Evolutionary conservation across 2,329 filamentous ascomycete species (phyloP), one percentile per base, ranked within the genome.

Genomic region (Harringtonia aguacate): DNA sequence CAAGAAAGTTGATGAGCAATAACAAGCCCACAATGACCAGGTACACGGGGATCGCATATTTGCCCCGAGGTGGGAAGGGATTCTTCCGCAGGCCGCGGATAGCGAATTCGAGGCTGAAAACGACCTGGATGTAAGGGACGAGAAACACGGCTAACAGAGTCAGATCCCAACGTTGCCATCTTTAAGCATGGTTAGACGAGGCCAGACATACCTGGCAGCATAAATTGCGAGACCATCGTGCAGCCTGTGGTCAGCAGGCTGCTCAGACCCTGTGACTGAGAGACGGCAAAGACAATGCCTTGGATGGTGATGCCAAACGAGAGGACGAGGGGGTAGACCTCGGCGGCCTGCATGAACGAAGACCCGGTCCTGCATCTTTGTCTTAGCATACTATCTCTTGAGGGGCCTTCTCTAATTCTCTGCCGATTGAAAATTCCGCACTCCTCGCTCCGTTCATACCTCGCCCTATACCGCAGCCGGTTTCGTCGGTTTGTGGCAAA

Each of bases 91-190:
- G 57, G 12, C 75, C 72, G 51, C 81, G 68, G 15, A 76, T 53
- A 0, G 75, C 66, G 29, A 74, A 69, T 57, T 86, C 81, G 46
- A 81, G 49, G 14, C 75, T 77, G 51, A 85, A 84, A 15, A 82
- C 67, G 18, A 84, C 55, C 51, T 84, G 80, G 28, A 79, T 71
- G 49, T 73, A 82, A 22, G 80, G 80, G 9, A 78, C 71, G 42
- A 84, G 68, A 53, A 85, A 84, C 30, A 84, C 67, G 8, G 76
- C 81, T 83, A 45, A 30, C 6, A 4, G 8, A n/a, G 15, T 15
- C 15, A 31, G 30, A 7, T 14, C 14, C 30, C 30, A 13, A 4
- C 30, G 7, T 13, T 8, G 30, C 5, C 15, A 5, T 8, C 5
- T 8, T n/a, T 13, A 13, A 31, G 8, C 8, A 13, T n/a, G n/a